phyloP scores from a whole-genome alignment of 1,284 basidiomycete genomes.

The Phenoliferia sp. region DNA sequence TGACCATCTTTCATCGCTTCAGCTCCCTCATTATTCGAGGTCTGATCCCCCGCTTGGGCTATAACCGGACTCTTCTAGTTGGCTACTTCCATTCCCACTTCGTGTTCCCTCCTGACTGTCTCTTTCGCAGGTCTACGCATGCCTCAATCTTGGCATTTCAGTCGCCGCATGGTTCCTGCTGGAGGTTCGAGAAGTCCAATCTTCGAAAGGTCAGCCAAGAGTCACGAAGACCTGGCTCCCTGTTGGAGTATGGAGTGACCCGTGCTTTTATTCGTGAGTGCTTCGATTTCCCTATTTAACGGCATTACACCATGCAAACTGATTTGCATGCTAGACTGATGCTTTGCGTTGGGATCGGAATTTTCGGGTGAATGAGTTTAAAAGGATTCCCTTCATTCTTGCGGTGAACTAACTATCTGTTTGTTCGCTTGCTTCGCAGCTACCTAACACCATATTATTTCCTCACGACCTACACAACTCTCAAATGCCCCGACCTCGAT shows the following conservation, averaged over 20 bases:
- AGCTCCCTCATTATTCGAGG: slow-evolving; percentile 20
- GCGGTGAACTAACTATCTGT: too few relatives aligned
- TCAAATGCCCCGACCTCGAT: slow-evolving; percentile 13
- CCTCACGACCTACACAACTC: slow-evolving; percentile 23
- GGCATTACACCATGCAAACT: too few relatives aligned
- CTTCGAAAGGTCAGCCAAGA: slow-evolving; percentile 3
- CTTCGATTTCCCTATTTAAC: too few relatives aligned
- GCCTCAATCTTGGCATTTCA: slow-evolving; percentile 16
- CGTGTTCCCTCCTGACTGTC: background rate
- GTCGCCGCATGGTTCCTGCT: slow-evolving; percentile 14
- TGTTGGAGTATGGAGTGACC: slow-evolving; percentile 15
- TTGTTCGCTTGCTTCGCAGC: too few relatives aligned
- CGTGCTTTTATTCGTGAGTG: background rate
- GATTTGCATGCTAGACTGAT: too few relatives aligned
- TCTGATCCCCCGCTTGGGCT: slow-evolving; percentile 17
- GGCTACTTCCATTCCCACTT: background rate
- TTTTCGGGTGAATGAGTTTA: too few relatives aligned
- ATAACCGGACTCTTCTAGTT: slow-evolving; percentile 18
- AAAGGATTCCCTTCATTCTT: too few relatives aligned
- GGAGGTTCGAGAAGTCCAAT: slow-evolving; percentile 7
- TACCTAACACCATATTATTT: slow-evolving; percentile 23
- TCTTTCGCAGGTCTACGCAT: slow-evolving; percentile 17
- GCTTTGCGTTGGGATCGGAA: too few relatives aligned
- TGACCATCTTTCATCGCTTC: too few relatives aligned
- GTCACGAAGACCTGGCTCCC: slow-evolving; percentile 25